Base-by-base conservation (phyloP, 2,329 filamentous ascomycete species). In the Pyrenophora tritici-repentis region DNA sequence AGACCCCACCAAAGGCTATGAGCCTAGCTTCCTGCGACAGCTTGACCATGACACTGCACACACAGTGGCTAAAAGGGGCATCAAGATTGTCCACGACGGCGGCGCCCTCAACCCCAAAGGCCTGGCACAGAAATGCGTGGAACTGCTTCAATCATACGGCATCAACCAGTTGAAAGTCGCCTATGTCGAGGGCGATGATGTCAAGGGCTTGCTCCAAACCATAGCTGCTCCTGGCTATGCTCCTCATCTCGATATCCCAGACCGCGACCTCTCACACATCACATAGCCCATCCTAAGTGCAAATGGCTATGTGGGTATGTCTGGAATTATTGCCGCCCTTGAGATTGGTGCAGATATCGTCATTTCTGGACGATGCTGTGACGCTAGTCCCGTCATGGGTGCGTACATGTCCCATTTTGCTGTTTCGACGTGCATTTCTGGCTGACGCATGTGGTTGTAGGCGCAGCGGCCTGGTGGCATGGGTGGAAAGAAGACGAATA, bases 391-490 rank as follows among this genome's bases (percentile, higher is more conserved):
- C 3, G 68, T 72, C 0, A 83, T 85, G 50, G 83, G 79, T 0
- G 80, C 81, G n/a, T n/a, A n/a, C n/a, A n/a, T n/a, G n/a, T n/a
- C n/a, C n/a, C n/a, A n/a, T n/a, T n/a, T n/a, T n/a, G n/a, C n/a
- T n/a, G n/a, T n/a, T n/a, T n/a, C n/a, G n/a, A n/a, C n/a, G n/a
- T n/a, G n/a, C n/a, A n/a, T n/a, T n/a, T n/a, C n/a, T n/a, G n/a
- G n/a, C n/a, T n/a, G n/a, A n/a, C n/a, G n/a, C n/a, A n/a, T n/a
- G n/a, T n/a, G n/a, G n/a, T n/a, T n/a, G n/a, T n/a, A n/a, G n/a
- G n/a, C n/a, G n/a, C n/a, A 0, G 82, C 82, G 0, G 78, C 78
- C 60, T 85, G 76, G 71, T 85, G 81, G 78, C 76, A 85, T 45
- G 69, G 73, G 1, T 86, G 82, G 83, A 52, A 55, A 0, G 74